Evolutionary conservation across 169 alveolate genomes (phyloP).

Genomic region (Cryptosporidium felis): DNA sequence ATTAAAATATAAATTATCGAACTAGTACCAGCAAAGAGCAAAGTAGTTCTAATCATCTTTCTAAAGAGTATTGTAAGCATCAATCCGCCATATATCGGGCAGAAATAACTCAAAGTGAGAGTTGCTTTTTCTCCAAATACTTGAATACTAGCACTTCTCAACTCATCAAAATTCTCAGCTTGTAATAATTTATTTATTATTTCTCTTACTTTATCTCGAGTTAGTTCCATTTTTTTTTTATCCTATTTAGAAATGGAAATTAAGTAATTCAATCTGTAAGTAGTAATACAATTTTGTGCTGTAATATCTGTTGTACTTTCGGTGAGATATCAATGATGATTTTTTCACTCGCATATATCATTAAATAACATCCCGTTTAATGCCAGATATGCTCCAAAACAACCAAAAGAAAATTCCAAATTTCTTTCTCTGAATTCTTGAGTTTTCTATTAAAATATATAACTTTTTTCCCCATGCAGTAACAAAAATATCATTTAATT

Average conservation of each 20-base stretch:
- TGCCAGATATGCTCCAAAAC: no score
- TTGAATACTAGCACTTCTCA: neutral
- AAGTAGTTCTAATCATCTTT: slow-evolving; percentile 44
- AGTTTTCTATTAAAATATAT: no score
- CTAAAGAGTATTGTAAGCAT: neutral
- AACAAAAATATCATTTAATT: neutral
- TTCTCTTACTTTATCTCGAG: neutral
- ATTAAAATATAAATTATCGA: slow-evolving; percentile 3
- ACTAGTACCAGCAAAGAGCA: slow-evolving; percentile 36
- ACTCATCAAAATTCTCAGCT: neutral
- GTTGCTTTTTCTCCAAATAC: slow-evolving; percentile 46
- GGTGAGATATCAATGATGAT: no score
- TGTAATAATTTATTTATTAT: neutral
- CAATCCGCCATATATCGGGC: slow-evolving; percentile 29
- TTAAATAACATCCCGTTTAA: no score
- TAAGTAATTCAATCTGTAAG: no score
- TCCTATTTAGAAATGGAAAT: no score
- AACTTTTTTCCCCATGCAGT: slow-evolving; percentile 4
- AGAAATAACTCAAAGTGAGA: neutral
- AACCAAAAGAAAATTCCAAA: no score
- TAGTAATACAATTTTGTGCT: no score
- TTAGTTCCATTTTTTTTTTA: neutral
- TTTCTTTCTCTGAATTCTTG: no score
- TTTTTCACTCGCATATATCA: no score
- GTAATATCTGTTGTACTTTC: no score